Percentiles rank a stretch among this genome's conserved stretches.
Conservation (phyloP, 2,329 filamentous ascomycete genomes). For the Acrocalymma vagum region DNA sequence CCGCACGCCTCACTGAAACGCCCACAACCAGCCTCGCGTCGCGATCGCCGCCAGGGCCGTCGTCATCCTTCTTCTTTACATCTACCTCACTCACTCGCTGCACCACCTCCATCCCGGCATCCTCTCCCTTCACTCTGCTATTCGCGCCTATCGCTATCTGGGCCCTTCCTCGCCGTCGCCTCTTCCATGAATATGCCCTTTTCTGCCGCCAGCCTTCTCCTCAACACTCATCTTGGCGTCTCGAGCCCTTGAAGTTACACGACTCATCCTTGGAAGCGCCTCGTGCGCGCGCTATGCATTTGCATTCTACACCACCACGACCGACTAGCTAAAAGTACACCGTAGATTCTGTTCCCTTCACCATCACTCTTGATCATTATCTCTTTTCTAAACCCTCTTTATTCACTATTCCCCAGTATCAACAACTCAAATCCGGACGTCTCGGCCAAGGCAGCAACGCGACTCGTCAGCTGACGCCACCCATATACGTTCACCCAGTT, state of each 20-base stretch:
- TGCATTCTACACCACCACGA: slow-evolving; percentile 23
- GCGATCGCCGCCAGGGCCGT: background rate
- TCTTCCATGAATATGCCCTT: slow-evolving; percentile 12
- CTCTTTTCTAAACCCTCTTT: slow-evolving; percentile 3
- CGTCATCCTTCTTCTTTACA: background rate
- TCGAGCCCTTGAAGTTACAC: slow-evolving; percentile 24
- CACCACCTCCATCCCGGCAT: slow-evolving; percentile 5
- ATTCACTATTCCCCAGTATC: slow-evolving; percentile 7
- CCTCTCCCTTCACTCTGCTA: slow-evolving; percentile 2
- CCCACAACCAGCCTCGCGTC: no score
- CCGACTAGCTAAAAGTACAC: slow-evolving; percentile 20
- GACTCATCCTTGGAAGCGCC: slow-evolving; percentile 20
- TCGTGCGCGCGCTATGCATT: slow-evolving; percentile 34
- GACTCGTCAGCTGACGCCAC: slow-evolving; percentile 34
- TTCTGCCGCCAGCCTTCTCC: slow-evolving; percentile 4
- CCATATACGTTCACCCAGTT: no score
- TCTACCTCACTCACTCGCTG: slow-evolving; percentile 2
- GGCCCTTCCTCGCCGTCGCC: slow-evolving; percentile 16
- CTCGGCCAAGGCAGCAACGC: slow-evolving; percentile 30
- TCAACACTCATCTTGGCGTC: slow-evolving; percentile 15
- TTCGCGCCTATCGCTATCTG: slow-evolving; percentile 1
- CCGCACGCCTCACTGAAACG: no score
- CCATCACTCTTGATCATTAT: slow-evolving; percentile 8
- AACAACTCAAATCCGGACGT: slow-evolving; percentile 5
- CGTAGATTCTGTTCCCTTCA: slow-evolving; percentile 3